Percentiles rank a stretch among this genome's conserved stretches.
Conservation (phyloP, 2,329 filamentous ascomycete genomes). For the Claviceps citrina region DNA sequence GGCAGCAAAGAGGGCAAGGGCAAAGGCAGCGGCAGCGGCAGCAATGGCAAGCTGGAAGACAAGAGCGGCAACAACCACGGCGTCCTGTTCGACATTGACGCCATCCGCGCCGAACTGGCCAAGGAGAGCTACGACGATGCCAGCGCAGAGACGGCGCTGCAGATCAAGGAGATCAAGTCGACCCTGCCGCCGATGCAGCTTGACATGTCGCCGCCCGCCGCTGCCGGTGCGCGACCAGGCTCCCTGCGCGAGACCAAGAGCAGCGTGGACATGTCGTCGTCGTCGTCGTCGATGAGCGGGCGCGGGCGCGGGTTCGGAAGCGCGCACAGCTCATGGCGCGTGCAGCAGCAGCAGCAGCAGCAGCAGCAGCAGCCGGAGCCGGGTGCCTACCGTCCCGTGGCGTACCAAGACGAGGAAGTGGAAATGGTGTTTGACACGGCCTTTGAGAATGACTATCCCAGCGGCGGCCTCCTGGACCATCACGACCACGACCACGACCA, state of each 20-base stretch:
- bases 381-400: conserved; percentile 14
- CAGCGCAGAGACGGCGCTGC: conserved; percentile 33
- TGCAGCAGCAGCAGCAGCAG: too few relatives aligned
- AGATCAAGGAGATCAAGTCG: conserved; percentile 68
- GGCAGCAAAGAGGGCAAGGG: conserved; percentile 9
- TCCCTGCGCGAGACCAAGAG: conserved; percentile 31
- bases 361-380: too few relatives aligned
- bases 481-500: neutral
- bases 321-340: conserved; percentile 2
- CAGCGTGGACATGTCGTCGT: conserved; percentile 25
- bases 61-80: conserved; percentile 36
- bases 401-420: conserved; percentile 32
- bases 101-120: conserved; percentile 74
- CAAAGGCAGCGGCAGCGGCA: too few relatives aligned
- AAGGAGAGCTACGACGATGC: conserved; percentile 40
- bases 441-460: conserved; percentile 32
- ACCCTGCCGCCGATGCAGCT: conserved; percentile 86
- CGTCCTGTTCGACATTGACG: conserved; percentile 88
- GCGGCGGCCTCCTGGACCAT: neutral
- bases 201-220: conserved; percentile 29
- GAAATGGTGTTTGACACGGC: conserved; percentile 60
- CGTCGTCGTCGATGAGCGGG: conserved; percentile 12
- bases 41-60: conserved; percentile 24
- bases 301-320: conserved; percentile 5
- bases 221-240: conserved; percentile 8